phyloP scores from a whole-genome alignment of 1,284 basidiomycete genomes.

The Stereum hirsutum region DNA sequence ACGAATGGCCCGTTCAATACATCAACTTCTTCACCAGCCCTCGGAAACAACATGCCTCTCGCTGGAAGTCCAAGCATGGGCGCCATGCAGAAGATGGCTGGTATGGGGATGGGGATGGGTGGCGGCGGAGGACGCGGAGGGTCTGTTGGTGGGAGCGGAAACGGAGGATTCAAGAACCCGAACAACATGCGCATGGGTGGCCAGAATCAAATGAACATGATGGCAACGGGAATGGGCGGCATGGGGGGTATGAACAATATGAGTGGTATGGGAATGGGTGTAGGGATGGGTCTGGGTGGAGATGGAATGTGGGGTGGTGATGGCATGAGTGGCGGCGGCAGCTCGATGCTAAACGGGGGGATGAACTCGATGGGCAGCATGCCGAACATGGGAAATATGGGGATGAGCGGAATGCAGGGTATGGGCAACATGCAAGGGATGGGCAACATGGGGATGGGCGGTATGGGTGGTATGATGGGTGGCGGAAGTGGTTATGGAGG shows the following conservation, averaged over 20 bases:
- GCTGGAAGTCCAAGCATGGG: constrained; percentile 20
- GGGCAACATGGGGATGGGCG: constrained; percentile 16
- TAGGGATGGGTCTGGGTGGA: constrained; percentile 18
- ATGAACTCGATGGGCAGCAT: constrained; percentile 15
- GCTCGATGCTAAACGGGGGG: constrained; percentile 11
- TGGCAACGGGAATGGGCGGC: constrained; percentile 22
- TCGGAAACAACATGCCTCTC: constrained; percentile 13
- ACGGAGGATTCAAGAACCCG: too few relatives aligned
- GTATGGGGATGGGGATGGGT: constrained; percentile 20
- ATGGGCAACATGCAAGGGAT: constrained; percentile 10
- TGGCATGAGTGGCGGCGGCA: constrained; percentile 12
- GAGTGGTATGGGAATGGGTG: constrained; percentile 19
- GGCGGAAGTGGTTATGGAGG: constrained; percentile 20
- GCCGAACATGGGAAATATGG: constrained; percentile 16
- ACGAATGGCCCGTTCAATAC: constrained; percentile 7
- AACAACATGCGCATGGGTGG: too few relatives aligned
- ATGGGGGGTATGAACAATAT: constrained; percentile 22
- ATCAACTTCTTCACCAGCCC: constrained; percentile 10
- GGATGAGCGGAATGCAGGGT: background rate
- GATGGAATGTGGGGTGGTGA: constrained; percentile 12
- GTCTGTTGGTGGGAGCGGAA: too few relatives aligned
- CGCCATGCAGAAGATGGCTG: constrained; percentile 24
- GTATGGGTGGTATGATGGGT: constrained; percentile 18
- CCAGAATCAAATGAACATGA: too few relatives aligned
- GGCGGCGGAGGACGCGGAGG: too few relatives aligned